A percentile compares a stretch with the other conserved stretches of the same genome.
Conservation (phyloP, 2,329 filamentous ascomycete species). For the Helotiales sp. region DNA sequence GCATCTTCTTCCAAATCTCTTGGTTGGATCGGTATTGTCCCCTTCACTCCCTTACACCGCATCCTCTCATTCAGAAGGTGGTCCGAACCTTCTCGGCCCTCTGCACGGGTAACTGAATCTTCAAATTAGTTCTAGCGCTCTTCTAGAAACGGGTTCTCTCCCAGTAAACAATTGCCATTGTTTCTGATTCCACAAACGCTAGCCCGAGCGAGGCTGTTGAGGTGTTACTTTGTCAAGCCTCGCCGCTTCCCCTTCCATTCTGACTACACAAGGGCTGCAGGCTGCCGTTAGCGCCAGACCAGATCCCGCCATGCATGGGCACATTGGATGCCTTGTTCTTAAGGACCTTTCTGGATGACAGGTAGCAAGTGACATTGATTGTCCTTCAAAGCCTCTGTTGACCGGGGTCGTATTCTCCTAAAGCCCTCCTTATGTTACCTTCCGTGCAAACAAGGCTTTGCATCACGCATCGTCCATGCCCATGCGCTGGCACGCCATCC, state of each 20-base stretch:
- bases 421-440: conserved; percentile 24
- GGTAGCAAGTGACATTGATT: conserved; percentile 26
- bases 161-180: conserved; percentile 18
- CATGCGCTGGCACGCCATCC: conserved; percentile 35
- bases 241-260: conserved; percentile 12
- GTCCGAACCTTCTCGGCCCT: conserved; percentile 10
- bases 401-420: conserved; percentile 14
- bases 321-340: neutral
- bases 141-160: conserved; percentile 26
- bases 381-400: conserved; percentile 22
- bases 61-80: conserved; percentile 12
- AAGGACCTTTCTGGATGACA: neutral
- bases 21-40: conserved; percentile 4
- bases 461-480: conserved; percentile 30
- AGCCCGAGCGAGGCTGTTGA: conserved; percentile 30
- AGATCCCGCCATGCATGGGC: neutral
- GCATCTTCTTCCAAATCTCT: conserved; percentile 10
- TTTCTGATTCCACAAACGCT: conserved; percentile 11
- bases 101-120: conserved; percentile 12
- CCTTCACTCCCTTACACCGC: conserved; percentile 6
- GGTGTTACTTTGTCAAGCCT: conserved; percentile 11
- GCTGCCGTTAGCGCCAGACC: conserved; percentile 11
- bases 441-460: conserved; percentile 32
- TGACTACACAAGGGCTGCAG: conserved; percentile 18
- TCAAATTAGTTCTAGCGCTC: conserved; percentile 25